A percentile compares a stretch with the other conserved stretches of the same genome.
phyloP scores from a whole-genome alignment of 1,284 basidiomycete genomes.

The Ganoderma meredithae region DNA sequence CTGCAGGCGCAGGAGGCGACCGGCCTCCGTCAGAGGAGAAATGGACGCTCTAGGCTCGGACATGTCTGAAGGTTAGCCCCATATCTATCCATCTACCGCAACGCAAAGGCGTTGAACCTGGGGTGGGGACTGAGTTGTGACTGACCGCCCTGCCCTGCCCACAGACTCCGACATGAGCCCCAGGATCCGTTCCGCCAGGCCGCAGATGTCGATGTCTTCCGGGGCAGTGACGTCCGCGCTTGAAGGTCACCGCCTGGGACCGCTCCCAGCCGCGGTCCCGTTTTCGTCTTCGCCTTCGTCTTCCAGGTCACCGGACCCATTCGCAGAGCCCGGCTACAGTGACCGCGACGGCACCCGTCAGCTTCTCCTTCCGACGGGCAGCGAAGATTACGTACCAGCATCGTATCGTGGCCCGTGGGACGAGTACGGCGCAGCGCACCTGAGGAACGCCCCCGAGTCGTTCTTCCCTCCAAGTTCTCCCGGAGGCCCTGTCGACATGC shows the following conservation, averaged over 20 bases:
- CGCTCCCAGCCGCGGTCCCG: neutral
- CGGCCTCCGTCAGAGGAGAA: neutral
- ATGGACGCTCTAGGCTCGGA: neutral
- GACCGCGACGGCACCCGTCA: neutral
- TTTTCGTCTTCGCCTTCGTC: neutral
- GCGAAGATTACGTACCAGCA: neutral
- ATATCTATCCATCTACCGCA: neutral
- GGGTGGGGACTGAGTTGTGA: neutral
- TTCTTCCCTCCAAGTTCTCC: neutral
- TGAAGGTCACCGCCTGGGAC: neutral
- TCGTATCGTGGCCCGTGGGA: neutral
- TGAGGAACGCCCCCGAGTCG: too few species aligned
- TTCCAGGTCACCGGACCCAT: too few species aligned
- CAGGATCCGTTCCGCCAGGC: neutral
- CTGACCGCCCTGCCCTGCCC: neutral
- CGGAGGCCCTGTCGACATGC: neutral
- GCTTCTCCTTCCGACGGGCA: neutral
- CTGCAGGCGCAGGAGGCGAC: neutral
- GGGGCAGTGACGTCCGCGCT: neutral
- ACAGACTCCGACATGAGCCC: neutral
- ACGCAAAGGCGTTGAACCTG: neutral
- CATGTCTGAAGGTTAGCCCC: neutral
- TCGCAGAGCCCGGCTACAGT: too few species aligned
- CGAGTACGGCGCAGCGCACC: neutral
- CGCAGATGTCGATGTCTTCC: neutral